Percentiles rank a stretch among this genome's conserved stretches.
These are phyloP conservation scores for Wickerhamiella alocasiicola DNA, from an alignment of 805 yeast genomes.

Conservation along the genomic window DNA sequence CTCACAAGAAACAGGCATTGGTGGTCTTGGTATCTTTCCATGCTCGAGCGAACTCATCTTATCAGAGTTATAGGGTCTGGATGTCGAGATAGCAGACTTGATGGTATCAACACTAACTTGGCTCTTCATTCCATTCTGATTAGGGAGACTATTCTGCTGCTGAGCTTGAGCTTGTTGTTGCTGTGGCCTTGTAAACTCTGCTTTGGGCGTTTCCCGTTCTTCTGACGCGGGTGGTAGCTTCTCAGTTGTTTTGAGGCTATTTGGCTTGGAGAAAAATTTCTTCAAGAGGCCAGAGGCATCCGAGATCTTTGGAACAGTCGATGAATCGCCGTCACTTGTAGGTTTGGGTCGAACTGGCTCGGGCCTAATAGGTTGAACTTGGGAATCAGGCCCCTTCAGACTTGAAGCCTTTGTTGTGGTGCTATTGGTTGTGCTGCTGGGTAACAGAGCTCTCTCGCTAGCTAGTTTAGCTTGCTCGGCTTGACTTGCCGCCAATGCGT, in stretches of 20 bases:
- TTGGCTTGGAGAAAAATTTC: background rate
- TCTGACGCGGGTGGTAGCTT: background rate
- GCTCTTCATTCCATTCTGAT: background rate
- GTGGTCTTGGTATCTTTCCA: background rate
- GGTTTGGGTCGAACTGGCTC: no score
- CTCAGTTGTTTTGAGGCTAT: background rate
- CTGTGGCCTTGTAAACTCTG: background rate
- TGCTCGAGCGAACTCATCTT: background rate
- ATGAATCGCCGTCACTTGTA: background rate
- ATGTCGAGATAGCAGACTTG: background rate
- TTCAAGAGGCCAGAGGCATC: background rate
- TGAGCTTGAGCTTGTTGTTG: background rate
- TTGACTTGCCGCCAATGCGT: no score
- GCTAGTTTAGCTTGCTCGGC: background rate
- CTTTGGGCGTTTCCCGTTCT: background rate
- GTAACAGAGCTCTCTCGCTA: background rate
- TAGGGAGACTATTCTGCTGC: background rate
- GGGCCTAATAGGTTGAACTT: no score
- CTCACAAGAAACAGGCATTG: slow-evolving; percentile 6
- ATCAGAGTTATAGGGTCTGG: background rate
- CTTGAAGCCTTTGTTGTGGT: background rate
- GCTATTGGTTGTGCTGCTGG: background rate
- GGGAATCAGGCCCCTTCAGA: background rate
- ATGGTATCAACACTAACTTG: background rate
- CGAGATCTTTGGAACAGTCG: background rate